Evolutionary conservation across 768 basidiomycete species (phyloP).

Genomic region (Trichaptum fuscoviolaceum): DNA sequence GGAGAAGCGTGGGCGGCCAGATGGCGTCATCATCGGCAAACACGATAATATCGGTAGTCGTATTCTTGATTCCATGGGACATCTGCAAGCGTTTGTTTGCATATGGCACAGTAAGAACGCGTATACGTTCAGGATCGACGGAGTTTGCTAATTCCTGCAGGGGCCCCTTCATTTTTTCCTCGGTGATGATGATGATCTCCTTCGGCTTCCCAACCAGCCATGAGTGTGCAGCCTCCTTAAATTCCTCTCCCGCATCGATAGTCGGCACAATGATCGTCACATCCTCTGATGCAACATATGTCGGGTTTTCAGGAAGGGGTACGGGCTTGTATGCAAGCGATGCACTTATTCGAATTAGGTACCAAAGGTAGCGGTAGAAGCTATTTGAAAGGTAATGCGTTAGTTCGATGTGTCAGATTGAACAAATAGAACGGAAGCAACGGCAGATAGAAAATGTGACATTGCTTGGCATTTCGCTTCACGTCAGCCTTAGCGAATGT

Average conservation of each 20-base stretch:
- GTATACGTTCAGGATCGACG: slow-evolving; percentile 79
- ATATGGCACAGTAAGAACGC: slow-evolving; percentile 85
- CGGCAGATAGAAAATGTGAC: slow-evolving; percentile 2
- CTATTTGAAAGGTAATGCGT: slow-evolving; percentile 31
- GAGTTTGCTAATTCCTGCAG: slow-evolving; percentile 85
- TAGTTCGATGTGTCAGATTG: slow-evolving; percentile 4
- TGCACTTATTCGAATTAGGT: slow-evolving; percentile 78
- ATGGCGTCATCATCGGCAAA: slow-evolving; percentile 96
- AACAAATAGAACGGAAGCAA: slow-evolving; percentile 7
- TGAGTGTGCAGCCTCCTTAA: slow-evolving; percentile 86
- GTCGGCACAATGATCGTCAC: slow-evolving; percentile 96
- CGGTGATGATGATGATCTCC: slow-evolving; percentile 71
- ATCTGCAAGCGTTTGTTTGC: slow-evolving; percentile 94
- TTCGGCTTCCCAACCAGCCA: slow-evolving; percentile 93
- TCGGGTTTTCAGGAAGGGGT: slow-evolving; percentile 84
- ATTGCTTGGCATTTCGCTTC: slow-evolving; percentile 1
- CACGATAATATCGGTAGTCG: slow-evolving; percentile 88
- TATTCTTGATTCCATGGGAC: slow-evolving; percentile 88
- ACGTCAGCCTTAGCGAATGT: neutral
- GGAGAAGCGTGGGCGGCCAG: slow-evolving; percentile 90
- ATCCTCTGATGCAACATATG: slow-evolving; percentile 85
- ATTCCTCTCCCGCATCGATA: slow-evolving; percentile 93
- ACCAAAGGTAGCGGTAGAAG: slow-evolving; percentile 94
- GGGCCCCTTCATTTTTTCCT: slow-evolving; percentile 87
- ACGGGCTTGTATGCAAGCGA: slow-evolving; percentile 80